phyloP scores from a whole-genome alignment of 2,329 filamentous ascomycete species.

The Fusarium armeniacum region DNA sequence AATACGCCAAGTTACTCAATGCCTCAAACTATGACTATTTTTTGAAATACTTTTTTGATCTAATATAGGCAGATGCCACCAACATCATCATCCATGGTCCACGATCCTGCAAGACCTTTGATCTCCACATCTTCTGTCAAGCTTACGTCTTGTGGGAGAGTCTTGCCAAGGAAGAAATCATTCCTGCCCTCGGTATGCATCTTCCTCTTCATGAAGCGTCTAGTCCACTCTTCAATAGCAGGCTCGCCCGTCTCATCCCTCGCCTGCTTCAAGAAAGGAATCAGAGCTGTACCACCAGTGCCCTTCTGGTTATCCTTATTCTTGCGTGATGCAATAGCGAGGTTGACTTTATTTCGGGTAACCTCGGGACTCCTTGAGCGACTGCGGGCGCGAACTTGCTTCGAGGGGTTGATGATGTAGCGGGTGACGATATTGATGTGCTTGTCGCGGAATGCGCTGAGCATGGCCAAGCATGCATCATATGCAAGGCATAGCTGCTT shows the following conservation, averaged over 20 bases:
- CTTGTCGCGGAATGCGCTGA: slow-evolving; percentile 83
- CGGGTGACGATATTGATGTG: slow-evolving; percentile 97
- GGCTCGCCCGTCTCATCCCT: slow-evolving; percentile 96
- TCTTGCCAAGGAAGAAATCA: slow-evolving; percentile 71
- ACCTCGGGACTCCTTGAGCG: slow-evolving; percentile 70
- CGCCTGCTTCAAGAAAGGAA: slow-evolving; percentile 96
- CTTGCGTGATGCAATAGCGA: slow-evolving; percentile 70
- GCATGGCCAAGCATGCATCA: slow-evolving; percentile 85
- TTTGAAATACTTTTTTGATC: not conserved
- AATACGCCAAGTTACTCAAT: slow-evolving; percentile 1
- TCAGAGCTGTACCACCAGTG: slow-evolving; percentile 92
- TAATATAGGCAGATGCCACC: slow-evolving; percentile 73
- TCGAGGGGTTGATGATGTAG: slow-evolving; percentile 92
- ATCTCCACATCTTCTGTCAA: slow-evolving; percentile 63
- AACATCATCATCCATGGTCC: slow-evolving; percentile 87
- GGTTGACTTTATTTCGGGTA: slow-evolving; percentile 67
- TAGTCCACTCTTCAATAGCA: slow-evolving; percentile 77
- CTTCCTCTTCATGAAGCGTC: slow-evolving; percentile 68
- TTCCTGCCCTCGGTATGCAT: slow-evolving; percentile 63
- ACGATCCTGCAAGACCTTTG: slow-evolving; percentile 82
- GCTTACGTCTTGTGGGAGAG: slow-evolving; percentile 58
- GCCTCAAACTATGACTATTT: not conserved
- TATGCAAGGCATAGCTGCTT: slow-evolving; percentile 82
- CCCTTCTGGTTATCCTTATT: slow-evolving; percentile 77
- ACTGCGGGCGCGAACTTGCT: slow-evolving; percentile 76